phyloP scores from a whole-genome alignment of 2,329 filamentous ascomycete species.

The Tolypocladium nubicola region DNA sequence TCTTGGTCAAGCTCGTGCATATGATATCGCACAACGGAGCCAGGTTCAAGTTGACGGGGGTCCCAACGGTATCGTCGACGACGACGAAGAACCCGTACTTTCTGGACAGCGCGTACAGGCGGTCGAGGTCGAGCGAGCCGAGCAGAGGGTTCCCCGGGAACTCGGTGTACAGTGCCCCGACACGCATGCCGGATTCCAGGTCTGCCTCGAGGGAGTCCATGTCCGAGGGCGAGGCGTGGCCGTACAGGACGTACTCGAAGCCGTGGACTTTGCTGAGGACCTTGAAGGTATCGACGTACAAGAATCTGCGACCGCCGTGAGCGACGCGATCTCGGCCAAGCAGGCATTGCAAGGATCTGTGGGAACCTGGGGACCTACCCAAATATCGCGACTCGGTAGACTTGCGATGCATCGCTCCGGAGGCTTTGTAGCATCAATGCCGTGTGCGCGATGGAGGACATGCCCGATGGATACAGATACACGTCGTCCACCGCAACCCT shows the following conservation, averaged over 20 bases:
- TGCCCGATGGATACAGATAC: slow-evolving; percentile 39
- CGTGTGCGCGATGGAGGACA: slow-evolving; percentile 33
- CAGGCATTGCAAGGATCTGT: neutral
- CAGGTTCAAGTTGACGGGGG: slow-evolving; percentile 34
- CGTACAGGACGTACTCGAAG: slow-evolving; percentile 30
- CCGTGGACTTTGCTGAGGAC: slow-evolving; percentile 14
- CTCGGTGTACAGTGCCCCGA: slow-evolving; percentile 37
- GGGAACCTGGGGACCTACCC: slow-evolving; percentile 9
- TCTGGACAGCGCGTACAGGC: slow-evolving; percentile 16
- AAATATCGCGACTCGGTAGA: slow-evolving; percentile 13
- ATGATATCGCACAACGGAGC: slow-evolving; percentile 35
- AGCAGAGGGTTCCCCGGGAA: slow-evolving; percentile 23
- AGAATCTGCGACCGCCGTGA: slow-evolving; percentile 9
- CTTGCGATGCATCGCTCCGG: neutral
- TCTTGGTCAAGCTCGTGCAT: slow-evolving; percentile 41
- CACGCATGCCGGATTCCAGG: slow-evolving; percentile 21
- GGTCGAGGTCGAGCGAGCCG: slow-evolving; percentile 15
- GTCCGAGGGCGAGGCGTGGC: slow-evolving; percentile 24
- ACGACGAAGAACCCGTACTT: slow-evolving; percentile 28
- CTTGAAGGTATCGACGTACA: slow-evolving; percentile 20
- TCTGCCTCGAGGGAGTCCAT: slow-evolving; percentile 28
- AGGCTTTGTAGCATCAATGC: slow-evolving; percentile 6
- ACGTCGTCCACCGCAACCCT: slow-evolving; percentile 24
- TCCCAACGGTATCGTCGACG: slow-evolving; percentile 34
- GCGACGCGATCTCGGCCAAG: neutral